Evolutionary conservation across 1,284 basidiomycete genomes (phyloP).

Genomic region (Cystobasidiaceae sp.): DNA sequence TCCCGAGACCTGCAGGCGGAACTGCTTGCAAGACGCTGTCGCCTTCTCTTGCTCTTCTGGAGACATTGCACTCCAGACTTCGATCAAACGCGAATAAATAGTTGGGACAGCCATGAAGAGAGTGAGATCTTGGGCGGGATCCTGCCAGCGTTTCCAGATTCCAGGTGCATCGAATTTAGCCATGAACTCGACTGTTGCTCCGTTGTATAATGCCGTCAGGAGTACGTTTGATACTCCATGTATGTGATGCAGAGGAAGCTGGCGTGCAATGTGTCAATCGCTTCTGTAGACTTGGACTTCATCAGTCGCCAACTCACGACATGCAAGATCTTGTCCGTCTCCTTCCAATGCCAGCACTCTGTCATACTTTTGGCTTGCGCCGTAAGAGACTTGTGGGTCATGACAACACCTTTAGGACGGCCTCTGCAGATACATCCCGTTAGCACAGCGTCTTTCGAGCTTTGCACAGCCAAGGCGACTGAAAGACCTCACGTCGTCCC

Average conservation of each 20-base stretch:
- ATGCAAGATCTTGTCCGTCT: slow-evolving; percentile 37
- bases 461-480: too few species aligned
- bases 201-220: slow-evolving; percentile 45
- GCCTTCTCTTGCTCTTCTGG: slow-evolving; percentile 36
- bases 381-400: slow-evolving; percentile 44
- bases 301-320: slow-evolving; percentile 31
- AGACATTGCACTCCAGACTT: slow-evolving; percentile 28
- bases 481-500: slow-evolving; percentile 43
- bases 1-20: slow-evolving; percentile 46
- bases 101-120: slow-evolving; percentile 40
- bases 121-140: slow-evolving; percentile 29
- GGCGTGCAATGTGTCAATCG: neutral
- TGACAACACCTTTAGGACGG: slow-evolving; percentile 46
- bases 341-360: slow-evolving; percentile 44
- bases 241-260: slow-evolving; percentile 45
- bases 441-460: too few species aligned
- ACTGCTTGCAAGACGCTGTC: slow-evolving; percentile 40
- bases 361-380: slow-evolving; percentile 43
- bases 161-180: slow-evolving; percentile 43
- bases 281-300: neutral
- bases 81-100: slow-evolving; percentile 37
- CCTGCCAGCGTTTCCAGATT: slow-evolving; percentile 36
- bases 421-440: too few species aligned
- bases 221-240: slow-evolving; percentile 47
- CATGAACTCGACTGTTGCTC: slow-evolving; percentile 46